Evolutionary conservation across 2,329 filamentous ascomycete species (phyloP).

Genomic region (Metarhizium album): DNA sequence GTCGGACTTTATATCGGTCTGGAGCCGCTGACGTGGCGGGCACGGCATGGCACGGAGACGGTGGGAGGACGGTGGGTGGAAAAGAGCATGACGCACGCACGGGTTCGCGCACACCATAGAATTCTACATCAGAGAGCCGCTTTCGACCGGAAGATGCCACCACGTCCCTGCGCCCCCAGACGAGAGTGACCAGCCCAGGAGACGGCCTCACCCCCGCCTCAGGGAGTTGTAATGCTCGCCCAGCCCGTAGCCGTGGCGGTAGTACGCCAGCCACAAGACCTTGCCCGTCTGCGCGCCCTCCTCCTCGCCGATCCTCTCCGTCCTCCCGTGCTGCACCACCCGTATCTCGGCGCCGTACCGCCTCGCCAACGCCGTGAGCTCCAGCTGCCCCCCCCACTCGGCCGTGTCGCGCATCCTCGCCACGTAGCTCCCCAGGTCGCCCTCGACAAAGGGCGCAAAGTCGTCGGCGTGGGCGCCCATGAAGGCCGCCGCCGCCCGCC

Average conservation of each 20-base stretch:
- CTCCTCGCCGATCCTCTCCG: conserved; percentile 56
- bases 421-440: conserved; percentile 63
- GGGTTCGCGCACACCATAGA: too few species aligned
- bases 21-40: conserved; percentile 23
- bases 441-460: conserved; percentile 80
- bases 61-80: background rate
- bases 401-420: conserved; percentile 73
- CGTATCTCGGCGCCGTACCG: conserved; percentile 71
- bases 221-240: conserved; percentile 98
- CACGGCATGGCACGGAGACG: background rate
- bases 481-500: conserved; percentile 64
- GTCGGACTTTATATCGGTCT: conserved; percentile 44
- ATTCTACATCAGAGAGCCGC: too few species aligned
- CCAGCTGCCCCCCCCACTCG: conserved; percentile 92
- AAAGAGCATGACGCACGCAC: background rate
- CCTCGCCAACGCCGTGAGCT: conserved; percentile 74
- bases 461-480: conserved; percentile 66
- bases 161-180: too few species aligned
- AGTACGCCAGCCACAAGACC: conserved; percentile 81
- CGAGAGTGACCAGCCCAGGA: background rate
- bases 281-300: conserved; percentile 40
- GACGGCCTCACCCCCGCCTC: conserved; percentile 26
- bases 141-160: too few species aligned
- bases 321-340: conserved; percentile 74
- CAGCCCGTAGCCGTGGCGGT: conserved; percentile 83